phyloP scores from a whole-genome alignment of 768 basidiomycete genomes.

The Boletus rubescentipes region DNA sequence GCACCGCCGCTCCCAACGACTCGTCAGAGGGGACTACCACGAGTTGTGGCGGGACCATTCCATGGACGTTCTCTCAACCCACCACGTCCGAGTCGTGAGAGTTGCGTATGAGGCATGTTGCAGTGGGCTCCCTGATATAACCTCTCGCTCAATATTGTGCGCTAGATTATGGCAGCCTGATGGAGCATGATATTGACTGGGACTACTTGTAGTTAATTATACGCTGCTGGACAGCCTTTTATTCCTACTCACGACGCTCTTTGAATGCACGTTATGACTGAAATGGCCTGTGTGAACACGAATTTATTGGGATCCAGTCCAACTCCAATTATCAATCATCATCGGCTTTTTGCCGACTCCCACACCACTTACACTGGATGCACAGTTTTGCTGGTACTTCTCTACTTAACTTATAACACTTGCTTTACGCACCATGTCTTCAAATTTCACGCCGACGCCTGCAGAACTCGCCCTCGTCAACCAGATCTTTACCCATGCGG shows the following conservation, averaged over 20 bases:
- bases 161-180: background rate
- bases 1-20: conserved; percentile 27
- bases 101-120: background rate
- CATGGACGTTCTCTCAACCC: conserved; percentile 10
- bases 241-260: conserved; percentile 1
- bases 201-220: conserved; percentile 9
- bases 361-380: conserved; percentile 9
- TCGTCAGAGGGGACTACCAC: conserved; percentile 21
- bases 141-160: background rate
- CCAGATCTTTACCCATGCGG: conserved; percentile 70
- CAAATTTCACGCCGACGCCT: conserved; percentile 45
- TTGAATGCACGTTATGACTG: conserved; percentile 8
- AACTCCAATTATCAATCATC: background rate
- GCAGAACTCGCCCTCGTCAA: conserved; percentile 59
- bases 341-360: conserved; percentile 4
- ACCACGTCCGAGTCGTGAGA: conserved; percentile 15
- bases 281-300: background rate
- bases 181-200: conserved; percentile 1
- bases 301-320: background rate
- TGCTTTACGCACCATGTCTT: conserved; percentile 35
- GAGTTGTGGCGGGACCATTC: conserved; percentile 14
- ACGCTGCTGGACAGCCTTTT: conserved; percentile 15
- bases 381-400: conserved; percentile 15
- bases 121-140: background rate
- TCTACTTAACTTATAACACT: conserved; percentile 23